Percentiles rank a stretch among this genome's conserved stretches.
Conservation (phyloP, 371 early-diverging fungal species). For the Capillidium heterosporum region DNA sequence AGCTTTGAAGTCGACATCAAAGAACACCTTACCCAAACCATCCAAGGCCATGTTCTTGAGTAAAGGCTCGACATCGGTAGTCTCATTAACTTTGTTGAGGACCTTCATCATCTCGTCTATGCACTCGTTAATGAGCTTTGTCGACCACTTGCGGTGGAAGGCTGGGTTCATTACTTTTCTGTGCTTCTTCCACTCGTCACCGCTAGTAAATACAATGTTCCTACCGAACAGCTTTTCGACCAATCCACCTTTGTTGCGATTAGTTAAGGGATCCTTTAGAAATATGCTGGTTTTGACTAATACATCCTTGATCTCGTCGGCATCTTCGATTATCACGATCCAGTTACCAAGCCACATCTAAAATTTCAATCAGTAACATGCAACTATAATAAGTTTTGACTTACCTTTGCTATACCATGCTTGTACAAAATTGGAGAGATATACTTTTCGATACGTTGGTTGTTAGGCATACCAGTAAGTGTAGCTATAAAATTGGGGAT, state of each 20-base stretch:
- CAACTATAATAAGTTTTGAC: too few species aligned
- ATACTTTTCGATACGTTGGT: too few species aligned
- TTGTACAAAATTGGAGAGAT: too few species aligned
- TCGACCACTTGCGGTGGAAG: not conserved
- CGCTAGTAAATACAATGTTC: not conserved
- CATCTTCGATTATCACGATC: not conserved
- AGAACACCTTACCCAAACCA: conserved; percentile 6
- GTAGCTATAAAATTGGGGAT: too few species aligned
- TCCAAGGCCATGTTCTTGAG: not conserved
- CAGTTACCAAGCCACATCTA: not conserved
- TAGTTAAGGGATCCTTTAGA: not conserved
- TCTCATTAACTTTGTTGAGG: not conserved
- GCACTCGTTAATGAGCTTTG: not conserved
- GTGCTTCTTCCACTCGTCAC: conserved; percentile 3
- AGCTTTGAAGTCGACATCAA: conserved; percentile 5
- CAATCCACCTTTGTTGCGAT: too few species aligned
- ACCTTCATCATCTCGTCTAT: not conserved
- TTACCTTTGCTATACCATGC: too few species aligned
- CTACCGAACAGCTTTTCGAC: not conserved
- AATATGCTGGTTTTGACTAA: not conserved
- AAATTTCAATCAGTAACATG: too few species aligned
- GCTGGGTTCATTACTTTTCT: conserved; percentile 2
- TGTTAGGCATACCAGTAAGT: too few species aligned
- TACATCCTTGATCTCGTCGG: not conserved
- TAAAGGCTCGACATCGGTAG: not conserved